phyloP scores from a whole-genome alignment of 1,284 basidiomycete species.

The Flammula alnicola region DNA sequence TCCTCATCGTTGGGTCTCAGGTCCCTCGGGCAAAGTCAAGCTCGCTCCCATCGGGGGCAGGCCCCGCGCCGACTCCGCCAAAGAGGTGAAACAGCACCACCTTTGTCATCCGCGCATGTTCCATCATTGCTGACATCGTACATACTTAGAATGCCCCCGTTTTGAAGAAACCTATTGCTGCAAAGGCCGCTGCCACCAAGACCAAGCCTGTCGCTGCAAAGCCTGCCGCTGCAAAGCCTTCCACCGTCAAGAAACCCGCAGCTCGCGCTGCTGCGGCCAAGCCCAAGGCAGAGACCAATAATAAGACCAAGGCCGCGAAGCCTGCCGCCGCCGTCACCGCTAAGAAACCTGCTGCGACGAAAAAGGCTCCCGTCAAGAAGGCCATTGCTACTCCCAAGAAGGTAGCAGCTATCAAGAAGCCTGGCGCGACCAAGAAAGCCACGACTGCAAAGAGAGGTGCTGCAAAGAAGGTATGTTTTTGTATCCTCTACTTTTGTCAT shows the following conservation, averaged over 20 bases:
- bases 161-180: conserved; percentile 44
- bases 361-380: conserved; percentile 34
- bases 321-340: conserved; percentile 11
- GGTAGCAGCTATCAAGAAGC: conserved; percentile 26
- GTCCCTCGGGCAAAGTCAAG: conserved; percentile 80
- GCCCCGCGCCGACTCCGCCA: conserved; percentile 56
- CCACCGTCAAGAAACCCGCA: conserved; percentile 37
- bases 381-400: conserved; percentile 30
- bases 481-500: not conserved
- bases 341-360: conserved; percentile 37
- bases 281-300: no score
- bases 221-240: conserved; percentile 46
- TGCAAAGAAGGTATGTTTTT: conserved; percentile 40
- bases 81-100: conserved; percentile 58
- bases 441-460: conserved; percentile 37
- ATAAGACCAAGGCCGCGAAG: conserved; percentile 26
- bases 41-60: conserved; percentile 50
- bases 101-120: not conserved
- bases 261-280: no score
- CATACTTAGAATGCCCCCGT: conserved; percentile 40
- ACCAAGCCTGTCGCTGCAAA: conserved; percentile 29
- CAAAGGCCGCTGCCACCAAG: conserved; percentile 32
- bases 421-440: conserved; percentile 32
- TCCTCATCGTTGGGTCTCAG: conserved; percentile 46
- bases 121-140: not conserved